phyloP scores from a whole-genome alignment of 129 eudicot species.

The Smallanthus sonchifolius region DNA sequence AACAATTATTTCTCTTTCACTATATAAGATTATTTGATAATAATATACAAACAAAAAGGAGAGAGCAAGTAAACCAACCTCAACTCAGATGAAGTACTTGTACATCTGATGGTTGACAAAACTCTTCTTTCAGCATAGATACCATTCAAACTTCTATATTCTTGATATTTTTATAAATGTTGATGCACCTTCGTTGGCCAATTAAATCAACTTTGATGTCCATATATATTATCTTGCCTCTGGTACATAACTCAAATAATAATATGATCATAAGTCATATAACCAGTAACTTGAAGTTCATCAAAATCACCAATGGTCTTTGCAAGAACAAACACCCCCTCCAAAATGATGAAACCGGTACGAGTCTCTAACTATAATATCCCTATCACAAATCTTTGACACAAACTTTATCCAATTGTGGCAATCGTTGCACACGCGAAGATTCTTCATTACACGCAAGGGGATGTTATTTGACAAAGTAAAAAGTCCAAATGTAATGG shows the following conservation, averaged over 20 bases:
- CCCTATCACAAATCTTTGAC: slow-evolving; percentile 55
- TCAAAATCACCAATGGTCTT: slow-evolving; percentile 76
- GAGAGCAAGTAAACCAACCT: slow-evolving; percentile 9
- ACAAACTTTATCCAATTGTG: slow-evolving; percentile 93
- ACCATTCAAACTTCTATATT: slow-evolving; percentile 5
- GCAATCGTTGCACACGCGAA: slow-evolving; percentile 87
- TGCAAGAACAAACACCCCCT: slow-evolving; percentile 78
- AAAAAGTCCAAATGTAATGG: slow-evolving; percentile 80
- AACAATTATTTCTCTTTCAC: neutral
- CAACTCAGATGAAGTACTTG: neutral
- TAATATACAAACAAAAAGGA: slow-evolving; percentile 3
- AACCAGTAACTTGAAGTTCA: neutral
- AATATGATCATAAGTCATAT: neutral
- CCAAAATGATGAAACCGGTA: slow-evolving; percentile 91
- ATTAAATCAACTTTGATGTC: neutral
- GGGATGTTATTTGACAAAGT: slow-evolving; percentile 56
- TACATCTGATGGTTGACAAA: neutral
- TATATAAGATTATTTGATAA: neutral
- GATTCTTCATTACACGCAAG: slow-evolving; percentile 83
- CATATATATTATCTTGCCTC: neutral
- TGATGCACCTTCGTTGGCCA: slow-evolving; percentile 10
- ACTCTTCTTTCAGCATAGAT: neutral
- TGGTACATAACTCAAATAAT: neutral
- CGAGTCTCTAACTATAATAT: slow-evolving; percentile 78
- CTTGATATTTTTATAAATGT: neutral